Base-by-base conservation (phyloP, 192 early-diverging fungal species). In the Coemansia sp. region DNA sequence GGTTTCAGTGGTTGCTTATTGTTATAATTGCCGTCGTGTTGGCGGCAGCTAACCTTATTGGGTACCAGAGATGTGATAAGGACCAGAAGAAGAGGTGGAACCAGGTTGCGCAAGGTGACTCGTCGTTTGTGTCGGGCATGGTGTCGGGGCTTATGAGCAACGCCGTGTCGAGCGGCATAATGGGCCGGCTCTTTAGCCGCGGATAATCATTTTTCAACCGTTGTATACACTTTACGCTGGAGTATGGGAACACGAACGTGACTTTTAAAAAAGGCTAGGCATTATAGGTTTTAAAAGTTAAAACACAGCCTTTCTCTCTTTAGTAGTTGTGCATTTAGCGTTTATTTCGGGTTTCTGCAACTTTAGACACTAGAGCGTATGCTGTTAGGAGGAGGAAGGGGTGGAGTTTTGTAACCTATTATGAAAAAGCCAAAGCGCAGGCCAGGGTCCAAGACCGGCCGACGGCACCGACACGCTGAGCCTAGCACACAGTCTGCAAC, bases 31-130 rank as follows among this genome's bases (percentile, higher is more conserved):
- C 93, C 0, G 73, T 99, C 31, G 58, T 87, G 3, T 79, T 99
- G 70, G 94, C 91, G 73, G 74, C 88, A 47, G 93, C 97, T 22
- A 99, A 99, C 69, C 89, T 98, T 42, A 78, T 94, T 60, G 97
- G 95, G 11, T 98, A 97, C 67, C 93, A 93, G 25, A 87, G 92
- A 48, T 98, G 96, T 66, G 93, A 98, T 68, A 95, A 94, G 85
- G 94, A 93, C 69, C 89, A 90, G 25, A 90, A 91, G 71, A 71
- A 78, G 66, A 86, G 86, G 58, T 91, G 89, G 89, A 84, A 80
- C 12, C 85, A 85, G 65, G 77, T 90, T 51, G 81, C 91, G 9
- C 78, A 81, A 38, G 76, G 65, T 28, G 78, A 76, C 5, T 21
- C 47, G 20, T 66, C 84, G 34, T 46, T 74, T 22, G 63, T 81